A percentile compares a stretch with the other conserved stretches of the same genome.
Conservation (phyloP, 2,329 filamentous ascomycete genomes). For the Penicillium crustosum region DNA sequence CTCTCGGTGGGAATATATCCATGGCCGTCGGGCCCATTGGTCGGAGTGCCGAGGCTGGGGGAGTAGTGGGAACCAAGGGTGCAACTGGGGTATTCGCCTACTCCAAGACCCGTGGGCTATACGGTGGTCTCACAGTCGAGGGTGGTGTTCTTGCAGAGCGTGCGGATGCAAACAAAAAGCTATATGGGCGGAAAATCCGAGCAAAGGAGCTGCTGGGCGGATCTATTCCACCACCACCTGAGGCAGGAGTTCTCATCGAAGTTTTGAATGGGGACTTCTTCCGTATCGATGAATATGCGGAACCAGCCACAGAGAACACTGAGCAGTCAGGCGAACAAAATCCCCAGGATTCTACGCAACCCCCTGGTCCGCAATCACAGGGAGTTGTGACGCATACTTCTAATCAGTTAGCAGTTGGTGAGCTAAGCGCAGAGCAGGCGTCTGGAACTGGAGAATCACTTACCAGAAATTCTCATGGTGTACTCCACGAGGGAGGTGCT, state of each 20-base stretch:
- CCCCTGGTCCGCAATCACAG: background rate
- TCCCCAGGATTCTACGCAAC: background rate
- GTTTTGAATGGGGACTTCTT: slow-evolving; percentile 62
- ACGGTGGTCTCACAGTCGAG: slow-evolving; percentile 90
- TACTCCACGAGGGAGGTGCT: background rate
- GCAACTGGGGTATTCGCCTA: slow-evolving; percentile 93
- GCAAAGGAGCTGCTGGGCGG: slow-evolving; percentile 79
- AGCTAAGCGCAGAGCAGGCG: background rate
- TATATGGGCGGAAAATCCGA: slow-evolving; percentile 80
- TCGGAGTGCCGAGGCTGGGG: slow-evolving; percentile 93
- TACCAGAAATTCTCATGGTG: background rate
- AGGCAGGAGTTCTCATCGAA: slow-evolving; percentile 77
- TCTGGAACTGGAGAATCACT: too few relatives aligned
- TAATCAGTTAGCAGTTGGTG: background rate
- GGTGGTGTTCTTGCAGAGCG: slow-evolving; percentile 89
- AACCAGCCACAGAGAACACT: background rate
- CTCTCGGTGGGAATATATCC: slow-evolving; percentile 91
- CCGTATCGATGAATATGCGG: background rate
- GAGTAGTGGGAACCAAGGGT: slow-evolving; percentile 81
- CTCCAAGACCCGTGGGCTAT: slow-evolving; percentile 93
- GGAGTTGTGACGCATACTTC: too few relatives aligned
- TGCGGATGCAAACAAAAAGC: slow-evolving; percentile 91
- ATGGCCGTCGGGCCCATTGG: slow-evolving; percentile 93
- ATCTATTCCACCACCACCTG: slow-evolving; percentile 70
- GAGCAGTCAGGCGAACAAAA: background rate